phyloP scores from a whole-genome alignment of 371 early-diverging fungal genomes.

The Chytridium lagenaria region DNA sequence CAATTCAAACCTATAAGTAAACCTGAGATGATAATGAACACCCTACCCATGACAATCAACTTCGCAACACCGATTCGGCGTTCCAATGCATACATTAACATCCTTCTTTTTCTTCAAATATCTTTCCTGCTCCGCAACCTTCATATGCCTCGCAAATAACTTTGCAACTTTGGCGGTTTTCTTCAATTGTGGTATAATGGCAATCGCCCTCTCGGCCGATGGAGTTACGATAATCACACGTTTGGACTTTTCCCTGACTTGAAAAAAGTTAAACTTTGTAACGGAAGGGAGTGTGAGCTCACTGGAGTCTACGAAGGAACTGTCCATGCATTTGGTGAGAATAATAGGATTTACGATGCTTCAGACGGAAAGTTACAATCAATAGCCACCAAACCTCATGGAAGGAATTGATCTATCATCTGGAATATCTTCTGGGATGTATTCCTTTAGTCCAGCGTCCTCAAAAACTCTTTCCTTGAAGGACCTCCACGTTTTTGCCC shows the following conservation, averaged over 20 bases:
- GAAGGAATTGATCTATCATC: slow-evolving; percentile 24
- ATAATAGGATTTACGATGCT: neutral
- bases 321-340: slow-evolving; percentile 6
- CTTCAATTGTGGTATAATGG: slow-evolving; percentile 65
- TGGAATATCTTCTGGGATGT: slow-evolving; percentile 24
- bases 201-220: slow-evolving; percentile 77
- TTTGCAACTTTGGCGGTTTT: slow-evolving; percentile 68
- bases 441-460: slow-evolving; percentile 4
- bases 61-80: slow-evolving; percentile 80
- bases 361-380: neutral
- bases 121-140: slow-evolving; percentile 74
- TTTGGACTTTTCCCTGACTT: slow-evolving; percentile 59
- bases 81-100: slow-evolving; percentile 74
- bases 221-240: slow-evolving; percentile 73
- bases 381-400: slow-evolving; percentile 9
- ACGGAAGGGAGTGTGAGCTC: neutral
- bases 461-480: slow-evolving; percentile 5
- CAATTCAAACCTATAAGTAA: neutral
- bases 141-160: slow-evolving; percentile 86
- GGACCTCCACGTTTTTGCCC: slow-evolving; percentile 18
- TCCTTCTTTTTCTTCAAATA: slow-evolving; percentile 58
- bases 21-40: neutral
- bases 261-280: slow-evolving; percentile 40
- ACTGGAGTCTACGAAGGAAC: slow-evolving; percentile 5
- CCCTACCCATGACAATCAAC: slow-evolving; percentile 65